phyloP scores from a whole-genome alignment of 148 eudicot species.

The Pouteria glomerata region DNA sequence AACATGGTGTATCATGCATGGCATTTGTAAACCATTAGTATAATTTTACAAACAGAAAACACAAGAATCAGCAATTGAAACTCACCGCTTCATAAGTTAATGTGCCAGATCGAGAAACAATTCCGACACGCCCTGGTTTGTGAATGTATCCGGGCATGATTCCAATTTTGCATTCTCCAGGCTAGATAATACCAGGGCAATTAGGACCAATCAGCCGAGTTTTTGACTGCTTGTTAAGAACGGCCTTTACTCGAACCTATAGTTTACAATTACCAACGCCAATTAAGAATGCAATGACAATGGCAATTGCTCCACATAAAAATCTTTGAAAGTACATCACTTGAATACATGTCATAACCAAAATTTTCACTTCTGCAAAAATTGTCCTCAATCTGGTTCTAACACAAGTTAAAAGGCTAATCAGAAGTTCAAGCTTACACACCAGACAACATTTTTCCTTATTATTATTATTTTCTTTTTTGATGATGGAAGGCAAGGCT shows the following conservation, averaged over 20 bases:
- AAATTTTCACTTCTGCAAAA: not conserved
- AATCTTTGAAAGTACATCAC: not conserved
- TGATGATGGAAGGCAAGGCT: too few species aligned
- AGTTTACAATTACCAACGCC: slow-evolving; percentile 12
- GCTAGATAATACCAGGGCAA: slow-evolving; percentile 97
- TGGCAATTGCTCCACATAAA: not conserved
- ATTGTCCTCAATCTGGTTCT: not conserved
- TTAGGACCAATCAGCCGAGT: slow-evolving; percentile 95
- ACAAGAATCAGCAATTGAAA: slow-evolving; percentile 4
- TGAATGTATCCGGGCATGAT: slow-evolving; percentile 99
- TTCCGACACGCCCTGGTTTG: slow-evolving; percentile 97
- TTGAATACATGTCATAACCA: not conserved
- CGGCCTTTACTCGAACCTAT: slow-evolving; percentile 92
- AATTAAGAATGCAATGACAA: not conserved
- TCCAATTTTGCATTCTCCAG: slow-evolving; percentile 98
- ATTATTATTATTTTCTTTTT: too few species aligned
- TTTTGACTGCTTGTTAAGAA: slow-evolving; percentile 71
- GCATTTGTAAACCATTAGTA: not conserved
- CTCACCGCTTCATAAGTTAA: slow-evolving; percentile 98
- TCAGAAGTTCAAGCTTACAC: not conserved
- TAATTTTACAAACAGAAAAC: not conserved
- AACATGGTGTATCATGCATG: not conserved
- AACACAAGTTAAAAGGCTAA: not conserved
- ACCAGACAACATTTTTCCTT: not conserved
- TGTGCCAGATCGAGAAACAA: slow-evolving; percentile 98